Percentiles rank a stretch among this genome's conserved stretches.
These are phyloP conservation scores for Penicillium antarcticum DNA, from an alignment of 495 filamentous ascomycete species.

Conservation along the genomic window DNA sequence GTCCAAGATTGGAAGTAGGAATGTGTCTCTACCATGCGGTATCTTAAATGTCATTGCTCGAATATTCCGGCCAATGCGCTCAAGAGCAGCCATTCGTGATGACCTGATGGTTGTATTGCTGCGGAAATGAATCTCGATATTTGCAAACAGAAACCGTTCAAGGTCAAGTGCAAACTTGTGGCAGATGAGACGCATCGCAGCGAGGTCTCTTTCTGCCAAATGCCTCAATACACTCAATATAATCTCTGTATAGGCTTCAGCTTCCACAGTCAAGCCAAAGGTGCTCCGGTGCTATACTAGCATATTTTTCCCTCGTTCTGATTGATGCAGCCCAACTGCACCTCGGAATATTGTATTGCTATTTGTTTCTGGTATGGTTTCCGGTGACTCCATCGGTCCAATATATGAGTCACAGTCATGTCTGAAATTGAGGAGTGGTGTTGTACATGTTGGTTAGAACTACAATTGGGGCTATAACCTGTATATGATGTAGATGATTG, in stretches of 20 bases:
- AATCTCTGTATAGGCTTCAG: conserved; percentile 39
- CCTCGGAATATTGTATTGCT: not conserved
- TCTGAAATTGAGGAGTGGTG: not conserved
- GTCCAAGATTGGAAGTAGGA: conserved; percentile 72
- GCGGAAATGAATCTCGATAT: conserved; percentile 55
- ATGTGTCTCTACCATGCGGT: conserved; percentile 66
- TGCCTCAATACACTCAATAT: conserved; percentile 38
- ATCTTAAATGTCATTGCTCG: conserved; percentile 67
- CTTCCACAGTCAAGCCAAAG: conserved; percentile 48
- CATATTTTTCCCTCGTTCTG: not conserved
- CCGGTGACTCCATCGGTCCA: not conserved
- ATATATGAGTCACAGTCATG: conserved; percentile 7
- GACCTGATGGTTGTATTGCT: conserved; percentile 67
- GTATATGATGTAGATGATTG: too few relatives aligned
- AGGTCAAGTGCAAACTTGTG: conserved; percentile 46
- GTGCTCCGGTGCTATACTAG: not conserved
- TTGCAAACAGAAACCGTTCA: conserved; percentile 48
- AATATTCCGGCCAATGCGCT: conserved; percentile 68
- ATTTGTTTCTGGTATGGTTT: not conserved
- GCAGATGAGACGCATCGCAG: conserved; percentile 49
- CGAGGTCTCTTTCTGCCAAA: conserved; percentile 38
- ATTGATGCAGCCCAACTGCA: not conserved
- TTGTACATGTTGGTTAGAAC: not conserved
- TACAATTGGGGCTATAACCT: too few relatives aligned
- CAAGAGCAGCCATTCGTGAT: conserved; percentile 62